phyloP scores from a whole-genome alignment of 805 yeast genomes.

The Martiniozyma abietophila region DNA sequence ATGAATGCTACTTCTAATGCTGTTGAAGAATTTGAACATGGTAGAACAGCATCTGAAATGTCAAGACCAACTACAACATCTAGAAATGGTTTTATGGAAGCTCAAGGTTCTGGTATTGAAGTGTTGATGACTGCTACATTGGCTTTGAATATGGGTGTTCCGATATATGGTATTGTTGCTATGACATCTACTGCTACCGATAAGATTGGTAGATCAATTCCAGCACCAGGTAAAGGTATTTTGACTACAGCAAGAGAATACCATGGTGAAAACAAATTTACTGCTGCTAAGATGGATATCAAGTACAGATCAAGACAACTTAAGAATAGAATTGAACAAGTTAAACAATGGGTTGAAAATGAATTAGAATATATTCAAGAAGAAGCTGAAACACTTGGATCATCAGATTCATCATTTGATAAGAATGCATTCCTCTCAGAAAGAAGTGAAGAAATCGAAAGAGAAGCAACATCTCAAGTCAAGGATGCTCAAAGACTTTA shows the following conservation, averaged over 20 bases:
- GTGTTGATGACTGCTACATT: slow-evolving; percentile 90
- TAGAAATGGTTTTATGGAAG: slow-evolving; percentile 98
- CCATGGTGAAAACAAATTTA: slow-evolving; percentile 70
- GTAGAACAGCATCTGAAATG: slow-evolving; percentile 98
- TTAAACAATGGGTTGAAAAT: slow-evolving; percentile 74
- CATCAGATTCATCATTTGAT: slow-evolving; percentile 41
- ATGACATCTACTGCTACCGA: slow-evolving; percentile 95
- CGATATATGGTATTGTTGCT: slow-evolving; percentile 92
- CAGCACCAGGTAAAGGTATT: slow-evolving; percentile 99
- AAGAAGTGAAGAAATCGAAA: slow-evolving; percentile 77
- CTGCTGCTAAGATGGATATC: slow-evolving; percentile 75
- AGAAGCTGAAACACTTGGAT: slow-evolving; percentile 51
- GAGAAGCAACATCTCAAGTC: slow-evolving; percentile 78
- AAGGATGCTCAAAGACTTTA: slow-evolving; percentile 85
- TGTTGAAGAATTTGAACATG: slow-evolving; percentile 78
- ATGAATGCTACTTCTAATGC: slow-evolving; percentile 98
- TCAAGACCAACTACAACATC: slow-evolving; percentile 96
- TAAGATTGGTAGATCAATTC: slow-evolving; percentile 97
- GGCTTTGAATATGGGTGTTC: slow-evolving; percentile 98
- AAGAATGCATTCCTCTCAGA: slow-evolving; percentile 55
- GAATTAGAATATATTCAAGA: slow-evolving; percentile 65
- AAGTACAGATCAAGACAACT: slow-evolving; percentile 92
- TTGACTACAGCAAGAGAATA: slow-evolving; percentile 95
- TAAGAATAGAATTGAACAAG: slow-evolving; percentile 64
- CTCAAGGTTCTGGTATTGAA: slow-evolving; percentile 99